phyloP scores from a whole-genome alignment of 164 flowering plant genomes.

The Tetrastigma voinierianum region DNA sequence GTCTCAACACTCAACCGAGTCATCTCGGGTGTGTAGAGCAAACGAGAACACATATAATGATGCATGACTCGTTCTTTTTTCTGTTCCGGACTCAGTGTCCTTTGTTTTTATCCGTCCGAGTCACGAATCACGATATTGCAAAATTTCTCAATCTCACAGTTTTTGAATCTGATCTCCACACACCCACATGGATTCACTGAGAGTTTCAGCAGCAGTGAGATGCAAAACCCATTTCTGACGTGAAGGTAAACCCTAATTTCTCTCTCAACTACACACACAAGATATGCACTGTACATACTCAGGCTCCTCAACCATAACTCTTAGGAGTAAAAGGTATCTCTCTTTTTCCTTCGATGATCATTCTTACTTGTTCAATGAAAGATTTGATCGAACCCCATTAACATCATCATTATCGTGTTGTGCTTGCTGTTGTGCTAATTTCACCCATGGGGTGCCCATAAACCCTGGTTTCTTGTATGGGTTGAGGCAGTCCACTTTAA shows the following conservation, averaged over 20 bases:
- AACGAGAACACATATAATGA: neutral
- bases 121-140: neutral
- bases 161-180: slow-evolving; percentile 6
- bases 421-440: slow-evolving; percentile 18
- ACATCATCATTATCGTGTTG: slow-evolving; percentile 15
- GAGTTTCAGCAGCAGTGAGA: slow-evolving; percentile 11
- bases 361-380: slow-evolving; percentile 25
- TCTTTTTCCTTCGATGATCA: slow-evolving; percentile 40
- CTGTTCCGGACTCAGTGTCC: neutral
- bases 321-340: slow-evolving; percentile 38
- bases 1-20: neutral
- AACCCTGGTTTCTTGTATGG: slow-evolving; percentile 28
- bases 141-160: neutral
- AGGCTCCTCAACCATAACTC: slow-evolving; percentile 49
- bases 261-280: neutral
- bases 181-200: slow-evolving; percentile 3
- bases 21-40: neutral
- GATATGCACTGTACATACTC: slow-evolving; percentile 41
- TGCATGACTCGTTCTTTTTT: no score
- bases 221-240: slow-evolving; percentile 9
- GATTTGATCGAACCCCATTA: slow-evolving; percentile 23
- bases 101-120: neutral
- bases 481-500: slow-evolving; percentile 44
- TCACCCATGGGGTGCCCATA: slow-evolving; percentile 13
- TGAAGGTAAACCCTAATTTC: slow-evolving; percentile 17